These are phyloP conservation scores for Stemphylium beticola DNA, from an alignment of 2,329 filamentous ascomycete genomes.

Conservation along the genomic window DNA sequence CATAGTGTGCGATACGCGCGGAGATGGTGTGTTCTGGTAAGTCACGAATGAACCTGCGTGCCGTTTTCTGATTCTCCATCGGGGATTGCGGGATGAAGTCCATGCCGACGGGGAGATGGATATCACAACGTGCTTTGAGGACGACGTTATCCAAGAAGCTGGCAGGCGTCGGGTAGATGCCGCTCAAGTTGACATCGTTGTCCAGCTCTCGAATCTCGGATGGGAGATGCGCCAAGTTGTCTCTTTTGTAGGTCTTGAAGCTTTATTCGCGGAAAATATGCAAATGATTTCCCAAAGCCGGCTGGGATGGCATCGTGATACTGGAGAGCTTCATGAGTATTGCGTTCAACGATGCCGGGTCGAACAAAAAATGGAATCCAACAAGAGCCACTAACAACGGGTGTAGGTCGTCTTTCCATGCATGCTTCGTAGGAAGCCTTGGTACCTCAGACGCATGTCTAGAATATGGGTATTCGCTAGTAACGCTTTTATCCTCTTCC, in stretches of 20 bases:
- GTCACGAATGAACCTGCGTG: constrained; percentile 12
- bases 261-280: neutral
- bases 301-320: neutral
- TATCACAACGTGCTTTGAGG: constrained; percentile 10
- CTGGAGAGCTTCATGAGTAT: constrained; percentile 1
- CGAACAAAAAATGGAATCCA: constrained; percentile 16
- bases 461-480: neutral
- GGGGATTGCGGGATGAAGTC: constrained; percentile 7
- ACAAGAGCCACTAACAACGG: constrained; percentile 17
- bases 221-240: constrained; percentile 8
- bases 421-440: neutral
- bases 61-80: constrained; percentile 1
- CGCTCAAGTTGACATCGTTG: constrained; percentile 5
- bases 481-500: neutral
- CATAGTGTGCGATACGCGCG: constrained; percentile 9
- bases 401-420: constrained; percentile 1
- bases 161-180: neutral
- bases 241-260: neutral
- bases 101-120: constrained; percentile 8
- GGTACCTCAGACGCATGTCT: neutral
- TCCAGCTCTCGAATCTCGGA: neutral
- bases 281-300: neutral
- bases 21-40: neutral
- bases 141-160: constrained; percentile 4
- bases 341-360: neutral